A percentile compares a stretch with the other conserved stretches of the same genome.
Conservation (phyloP, 192 early-diverging fungal species). For the Thoreauomyces humboldtii region DNA sequence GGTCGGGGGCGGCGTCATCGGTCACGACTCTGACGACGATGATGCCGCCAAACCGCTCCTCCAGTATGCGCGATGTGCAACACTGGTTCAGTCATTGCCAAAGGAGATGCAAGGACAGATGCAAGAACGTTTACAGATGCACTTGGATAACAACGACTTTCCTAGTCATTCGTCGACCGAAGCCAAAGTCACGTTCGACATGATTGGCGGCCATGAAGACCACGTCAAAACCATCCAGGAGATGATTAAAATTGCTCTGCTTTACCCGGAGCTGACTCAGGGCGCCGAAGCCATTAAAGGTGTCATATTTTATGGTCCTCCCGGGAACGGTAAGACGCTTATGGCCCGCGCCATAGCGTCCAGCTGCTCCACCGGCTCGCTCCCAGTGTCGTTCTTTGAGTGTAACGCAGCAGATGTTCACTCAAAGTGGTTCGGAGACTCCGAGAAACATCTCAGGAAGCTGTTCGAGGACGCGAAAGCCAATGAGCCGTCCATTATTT, state of each 20-base stretch:
- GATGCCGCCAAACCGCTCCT: slow-evolving; percentile 11
- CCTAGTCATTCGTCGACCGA: slow-evolving; percentile 20
- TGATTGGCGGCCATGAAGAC: slow-evolving; percentile 43
- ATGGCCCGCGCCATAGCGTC: slow-evolving; percentile 51
- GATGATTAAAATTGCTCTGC: slow-evolving; percentile 72
- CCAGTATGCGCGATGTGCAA: slow-evolving; percentile 21
- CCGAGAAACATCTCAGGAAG: slow-evolving; percentile 61
- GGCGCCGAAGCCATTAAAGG: slow-evolving; percentile 51
- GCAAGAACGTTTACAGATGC: slow-evolving; percentile 11
- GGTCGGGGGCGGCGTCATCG: slow-evolving; percentile 5
- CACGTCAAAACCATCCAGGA: slow-evolving; percentile 68
- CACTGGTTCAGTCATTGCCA: neutral
- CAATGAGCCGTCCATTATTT: slow-evolving; percentile 71
- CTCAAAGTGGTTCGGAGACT: slow-evolving; percentile 74
- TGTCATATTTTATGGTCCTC: slow-evolving; percentile 70
- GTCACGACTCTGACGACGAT: slow-evolving; percentile 8
- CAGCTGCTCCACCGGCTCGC: slow-evolving; percentile 39
- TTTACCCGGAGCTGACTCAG: slow-evolving; percentile 62
- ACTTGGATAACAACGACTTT: slow-evolving; percentile 32
- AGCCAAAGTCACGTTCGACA: slow-evolving; percentile 33
- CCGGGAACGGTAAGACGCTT: slow-evolving; percentile 50
- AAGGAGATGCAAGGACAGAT: neutral
- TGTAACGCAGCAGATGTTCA: slow-evolving; percentile 70
- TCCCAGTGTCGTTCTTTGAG: slow-evolving; percentile 68
- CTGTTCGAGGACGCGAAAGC: slow-evolving; percentile 70